These are phyloP conservation scores for Pseudopyrenochaeta lycopersici DNA, from an alignment of 2,329 filamentous ascomycete species.

Conservation along the genomic window DNA sequence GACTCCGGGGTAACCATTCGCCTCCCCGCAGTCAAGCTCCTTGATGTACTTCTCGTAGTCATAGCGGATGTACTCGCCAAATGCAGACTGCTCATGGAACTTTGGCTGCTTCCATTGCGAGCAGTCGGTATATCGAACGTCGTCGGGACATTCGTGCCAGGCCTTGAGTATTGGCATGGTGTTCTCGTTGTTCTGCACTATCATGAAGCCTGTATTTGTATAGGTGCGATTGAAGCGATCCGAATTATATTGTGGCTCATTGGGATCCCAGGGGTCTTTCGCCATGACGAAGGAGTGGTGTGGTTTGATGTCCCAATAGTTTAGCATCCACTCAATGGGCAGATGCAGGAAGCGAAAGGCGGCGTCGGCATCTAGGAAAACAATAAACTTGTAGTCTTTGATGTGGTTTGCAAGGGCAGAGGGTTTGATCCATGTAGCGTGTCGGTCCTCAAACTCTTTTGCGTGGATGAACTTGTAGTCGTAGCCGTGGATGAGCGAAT, in stretches of 20 bases:
- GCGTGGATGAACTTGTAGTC: constrained; percentile 60
- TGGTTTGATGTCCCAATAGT: constrained; percentile 57
- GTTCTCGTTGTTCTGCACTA: constrained; percentile 61
- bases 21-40: constrained; percentile 49
- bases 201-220: constrained; percentile 64
- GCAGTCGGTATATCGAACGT: constrained; percentile 47
- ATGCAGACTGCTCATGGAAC: constrained; percentile 51
- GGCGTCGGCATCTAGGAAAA: constrained; percentile 60
- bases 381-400: constrained; percentile 54
- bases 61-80: constrained; percentile 51
- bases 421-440: constrained; percentile 60
- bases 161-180: constrained; percentile 60
- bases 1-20: constrained; percentile 50
- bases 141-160: constrained; percentile 55
- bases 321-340: constrained; percentile 61
- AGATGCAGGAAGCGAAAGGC: constrained; percentile 57
- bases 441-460: constrained; percentile 50
- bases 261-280: constrained; percentile 51
- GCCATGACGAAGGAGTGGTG: constrained; percentile 57
- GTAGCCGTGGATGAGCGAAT: constrained; percentile 58
- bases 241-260: constrained; percentile 49
- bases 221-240: constrained; percentile 54
- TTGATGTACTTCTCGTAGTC: constrained; percentile 49
- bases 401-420: constrained; percentile 48
- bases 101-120: constrained; percentile 49